Base-by-base conservation (phyloP, 139 green algal species). In the Zygnema circumcarinatum region DNA sequence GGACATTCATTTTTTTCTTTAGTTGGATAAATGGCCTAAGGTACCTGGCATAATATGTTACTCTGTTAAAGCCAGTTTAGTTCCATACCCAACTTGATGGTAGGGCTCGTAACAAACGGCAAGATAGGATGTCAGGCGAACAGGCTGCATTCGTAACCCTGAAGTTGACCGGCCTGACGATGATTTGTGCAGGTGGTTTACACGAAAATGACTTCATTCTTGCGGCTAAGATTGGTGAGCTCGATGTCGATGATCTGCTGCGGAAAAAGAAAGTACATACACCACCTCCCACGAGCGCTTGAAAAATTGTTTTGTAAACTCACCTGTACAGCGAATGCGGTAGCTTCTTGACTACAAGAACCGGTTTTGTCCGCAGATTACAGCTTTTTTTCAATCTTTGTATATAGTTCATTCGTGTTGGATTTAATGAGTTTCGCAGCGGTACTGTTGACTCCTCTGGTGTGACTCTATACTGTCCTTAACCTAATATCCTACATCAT, bases 131-230 rank as follows among this genome's bases (percentile, higher is more conserved):
- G n/a, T n/a, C n/a, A n/a, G n/a, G n/a, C n/a, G n/a, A n/a, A n/a
- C n/a, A n/a, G n/a, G n/a, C n/a, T n/a, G n/a, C n/a, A n/a, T n/a
- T n/a, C n/a, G n/a, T n/a, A n/a, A n/a, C n/a, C n/a, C n/a, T n/a
- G n/a, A n/a, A n/a, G n/a, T n/a, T n/a, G n/a, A n/a, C n/a, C n/a
- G 47, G 47, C 16, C 69, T 78, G 69, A 41, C 7, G 7, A 7
- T 3, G 7, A 41, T 52, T 78, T 78, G 22, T 85, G 79, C 41
- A 85, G 79, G 79, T 85, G 96, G 96, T 2, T 88, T 98, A n/a
- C 97, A 94, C 0, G 93, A 96, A 85, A 98, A 98, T 86, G 96
- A 98, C 91, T 98, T 98, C 90, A 97, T 98, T 85, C 75, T 98
- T 62, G 96, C 96, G 0, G 91, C 93, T 29, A 95, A 96, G 76